Evolutionary conservation across 179 eudicot species (phyloP), one percentile per base, ranked within the genome.

Genomic region (Heliamphora pulchella): DNA sequence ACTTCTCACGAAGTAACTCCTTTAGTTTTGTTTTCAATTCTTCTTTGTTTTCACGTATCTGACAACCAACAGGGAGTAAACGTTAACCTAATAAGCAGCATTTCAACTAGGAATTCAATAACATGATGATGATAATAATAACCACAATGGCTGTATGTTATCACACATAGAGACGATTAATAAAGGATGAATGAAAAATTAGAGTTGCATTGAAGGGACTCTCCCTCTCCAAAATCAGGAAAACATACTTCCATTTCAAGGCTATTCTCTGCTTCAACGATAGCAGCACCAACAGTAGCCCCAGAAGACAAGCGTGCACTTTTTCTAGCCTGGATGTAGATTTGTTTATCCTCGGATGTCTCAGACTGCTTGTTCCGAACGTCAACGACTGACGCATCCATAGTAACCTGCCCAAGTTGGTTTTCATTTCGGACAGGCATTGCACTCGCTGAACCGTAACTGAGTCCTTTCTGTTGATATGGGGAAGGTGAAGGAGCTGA

Each of bases 401-500:
- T 58, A 31, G 31, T 31, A 31, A 31, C 0, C 15, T 77, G 73
- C 74, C 79, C 79, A 72, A 81, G 69, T 68, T 77, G 76, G 58
- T 79, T 55, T 41, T 80, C 80, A 64, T 55, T 78, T 74, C 77
- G 66, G 5, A 18, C 57, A 76, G 85, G 31, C 50, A 55, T 78
- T 64, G 82, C 62, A 31, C 77, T 75, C 4, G 61, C 68, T 54
- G 87, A 63, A 81, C 82, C 44, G 8, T 82, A 55, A 57, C 61
- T 67, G 51, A 64, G 69, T 80, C 81, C 93, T 71, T 77, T 73
- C 41, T 83, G 84, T 78, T 91, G 93, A 77, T 83, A 92, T 46
- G 98, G 97, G 75, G 99, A 90, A 81, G 97, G 91, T 54, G 91
- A 67, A 77, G 89, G 89, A 78, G 93, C 97, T 31, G 98, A 91